Conservation (phyloP, 192 early-diverging fungal species). For the Backusella luteola region DNA sequence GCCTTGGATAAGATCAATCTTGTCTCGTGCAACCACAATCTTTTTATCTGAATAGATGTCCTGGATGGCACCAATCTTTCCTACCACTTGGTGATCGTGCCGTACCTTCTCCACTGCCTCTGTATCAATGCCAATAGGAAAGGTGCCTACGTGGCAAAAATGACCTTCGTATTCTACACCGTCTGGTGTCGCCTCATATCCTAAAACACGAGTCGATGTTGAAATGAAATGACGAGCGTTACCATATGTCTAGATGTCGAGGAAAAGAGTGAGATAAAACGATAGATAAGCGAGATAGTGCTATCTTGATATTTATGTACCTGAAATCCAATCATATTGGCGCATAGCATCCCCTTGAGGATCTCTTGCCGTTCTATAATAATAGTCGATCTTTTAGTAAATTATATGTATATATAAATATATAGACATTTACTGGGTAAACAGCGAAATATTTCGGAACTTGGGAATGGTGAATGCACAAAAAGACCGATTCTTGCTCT, state of each 20-base stretch:
- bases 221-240: constrained; percentile 93
- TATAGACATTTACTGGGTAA: constrained; percentile 85
- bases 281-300: background rate
- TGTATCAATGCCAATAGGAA: constrained; percentile 96
- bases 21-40: constrained; percentile 95
- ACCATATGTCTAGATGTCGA: constrained; percentile 69
- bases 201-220: constrained; percentile 91
- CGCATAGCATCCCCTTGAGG: constrained; percentile 84
- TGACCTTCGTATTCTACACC: constrained; percentile 85
- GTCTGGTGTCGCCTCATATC: constrained; percentile 88
- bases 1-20: constrained; percentile 90
- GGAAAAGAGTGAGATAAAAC: background rate
- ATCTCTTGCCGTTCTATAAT: constrained; percentile 73
- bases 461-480: constrained; percentile 95
- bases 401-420: constrained; percentile 19
- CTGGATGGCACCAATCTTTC: constrained; percentile 78
- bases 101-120: constrained; percentile 63
- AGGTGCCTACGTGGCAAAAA: constrained; percentile 80
- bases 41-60: constrained; percentile 89
- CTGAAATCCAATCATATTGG: constrained; percentile 95
- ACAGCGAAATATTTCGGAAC: constrained; percentile 94
- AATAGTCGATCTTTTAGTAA: constrained; percentile 52
- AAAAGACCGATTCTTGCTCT: constrained; percentile 90
- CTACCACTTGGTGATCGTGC: constrained; percentile 58
- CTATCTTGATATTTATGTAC: constrained; percentile 18